phyloP scores from a whole-genome alignment of 768 basidiomycete species.

The Tubosaeta sp. region DNA sequence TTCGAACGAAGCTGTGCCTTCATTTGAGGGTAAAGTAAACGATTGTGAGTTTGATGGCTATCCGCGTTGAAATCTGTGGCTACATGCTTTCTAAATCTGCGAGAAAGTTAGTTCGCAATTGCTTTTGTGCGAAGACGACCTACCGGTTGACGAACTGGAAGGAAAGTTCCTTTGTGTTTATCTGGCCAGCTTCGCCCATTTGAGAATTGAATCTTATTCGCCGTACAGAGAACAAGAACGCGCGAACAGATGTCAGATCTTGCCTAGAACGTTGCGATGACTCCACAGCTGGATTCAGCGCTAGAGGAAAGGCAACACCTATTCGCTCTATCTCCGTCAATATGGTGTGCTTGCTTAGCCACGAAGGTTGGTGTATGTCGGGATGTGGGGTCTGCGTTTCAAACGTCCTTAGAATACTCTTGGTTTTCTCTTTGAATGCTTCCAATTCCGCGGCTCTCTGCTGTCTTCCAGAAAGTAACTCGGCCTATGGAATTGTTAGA shows the following conservation, averaged over 20 bases:
- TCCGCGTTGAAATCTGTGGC: slow-evolving; percentile 68
- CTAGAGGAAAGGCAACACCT: slow-evolving; percentile 88
- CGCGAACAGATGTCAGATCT: slow-evolving; percentile 52
- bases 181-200: slow-evolving; percentile 75
- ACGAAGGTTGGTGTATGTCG: slow-evolving; percentile 33
- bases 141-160: slow-evolving; percentile 85
- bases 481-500: slow-evolving; percentile 46
- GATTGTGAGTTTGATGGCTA: slow-evolving; percentile 64
- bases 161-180: slow-evolving; percentile 65
- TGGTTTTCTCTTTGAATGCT: slow-evolving; percentile 80
- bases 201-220: slow-evolving; percentile 69
- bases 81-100: slow-evolving; percentile 74
- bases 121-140: slow-evolving; percentile 16
- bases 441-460: slow-evolving; percentile 74
- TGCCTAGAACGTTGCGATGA: slow-evolving; percentile 37
- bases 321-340: slow-evolving; percentile 58
- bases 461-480: slow-evolving; percentile 69
- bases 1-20: slow-evolving; percentile 64
- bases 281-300: slow-evolving; percentile 54
- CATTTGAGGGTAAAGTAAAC: slow-evolving; percentile 78
- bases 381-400: slow-evolving; percentile 49
- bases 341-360: slow-evolving; percentile 55
- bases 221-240: slow-evolving; percentile 82
- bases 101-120: slow-evolving; percentile 3
- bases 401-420: slow-evolving; percentile 66